These are phyloP conservation scores for Amphicarpaea edgeworthii DNA, from an alignment of 306 rosid genomes.

Conservation along the genomic window DNA sequence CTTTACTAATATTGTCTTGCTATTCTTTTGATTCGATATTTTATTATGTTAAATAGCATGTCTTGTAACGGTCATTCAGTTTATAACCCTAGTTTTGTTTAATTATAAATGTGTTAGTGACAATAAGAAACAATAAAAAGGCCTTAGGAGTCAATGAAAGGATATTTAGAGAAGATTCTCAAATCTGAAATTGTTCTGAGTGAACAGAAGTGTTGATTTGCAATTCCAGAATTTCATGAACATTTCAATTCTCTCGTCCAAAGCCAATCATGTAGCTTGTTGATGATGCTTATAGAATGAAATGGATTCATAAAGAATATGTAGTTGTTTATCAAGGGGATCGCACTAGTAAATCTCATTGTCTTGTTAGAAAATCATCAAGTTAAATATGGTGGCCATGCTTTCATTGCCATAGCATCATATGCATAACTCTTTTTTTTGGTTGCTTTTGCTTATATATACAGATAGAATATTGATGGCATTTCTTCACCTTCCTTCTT, in stretches of 20 bases:
- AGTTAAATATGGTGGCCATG: conserved; percentile 1
- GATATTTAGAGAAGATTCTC: background rate
- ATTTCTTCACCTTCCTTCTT: conserved; percentile 6
- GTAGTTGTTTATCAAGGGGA: conserved; percentile 18
- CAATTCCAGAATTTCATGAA: conserved; percentile 1
- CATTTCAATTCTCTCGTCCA: background rate
- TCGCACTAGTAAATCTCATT: conserved; percentile 25
- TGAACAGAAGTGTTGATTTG: background rate
- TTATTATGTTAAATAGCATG: background rate
- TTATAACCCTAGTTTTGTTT: background rate
- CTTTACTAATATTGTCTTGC: background rate
- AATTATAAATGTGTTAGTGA: background rate
- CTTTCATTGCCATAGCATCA: conserved; percentile 6
- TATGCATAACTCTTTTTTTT: background rate
- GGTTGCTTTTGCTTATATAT: conserved; percentile 6
- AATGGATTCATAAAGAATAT: background rate
- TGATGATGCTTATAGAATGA: background rate
- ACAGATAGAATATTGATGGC: conserved; percentile 11
- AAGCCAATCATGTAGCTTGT: conserved; percentile 7
- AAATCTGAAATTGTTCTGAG: background rate
- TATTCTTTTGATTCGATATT: background rate
- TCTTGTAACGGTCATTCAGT: background rate
- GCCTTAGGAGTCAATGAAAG: background rate
- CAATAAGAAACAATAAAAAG: background rate
- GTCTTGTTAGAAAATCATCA: background rate